Evolutionary conservation across 495 filamentous ascomycete species (phyloP).

Genomic region (Viridothelium virens): DNA sequence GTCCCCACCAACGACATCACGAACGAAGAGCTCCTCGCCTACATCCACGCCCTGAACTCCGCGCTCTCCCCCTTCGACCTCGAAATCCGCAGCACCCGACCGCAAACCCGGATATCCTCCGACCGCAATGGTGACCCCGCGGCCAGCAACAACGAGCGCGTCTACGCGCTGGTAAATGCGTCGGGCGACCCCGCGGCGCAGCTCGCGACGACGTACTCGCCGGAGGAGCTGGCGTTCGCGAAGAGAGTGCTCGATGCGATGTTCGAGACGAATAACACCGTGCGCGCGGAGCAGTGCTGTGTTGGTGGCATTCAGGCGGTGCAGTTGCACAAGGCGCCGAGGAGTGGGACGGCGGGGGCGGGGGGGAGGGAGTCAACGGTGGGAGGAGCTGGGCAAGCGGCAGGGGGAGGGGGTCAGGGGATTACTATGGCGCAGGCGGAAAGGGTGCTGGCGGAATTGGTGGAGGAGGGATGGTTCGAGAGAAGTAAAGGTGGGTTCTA

Average conservation of each 20-base stretch:
- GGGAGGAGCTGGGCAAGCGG: constrained; percentile 8
- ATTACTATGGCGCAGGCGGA: constrained; percentile 73
- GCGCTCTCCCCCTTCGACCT: constrained; percentile 73
- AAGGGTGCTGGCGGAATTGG: constrained; percentile 56
- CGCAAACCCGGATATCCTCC: constrained; percentile 32
- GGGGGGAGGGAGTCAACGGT: neutral
- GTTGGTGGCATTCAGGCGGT: constrained; percentile 69
- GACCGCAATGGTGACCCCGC: neutral
- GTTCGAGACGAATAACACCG: constrained; percentile 79
- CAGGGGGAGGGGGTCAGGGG: constrained; percentile 33
- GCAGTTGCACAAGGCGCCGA: constrained; percentile 46
- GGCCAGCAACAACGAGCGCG: constrained; percentile 22
- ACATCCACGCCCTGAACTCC: constrained; percentile 59
- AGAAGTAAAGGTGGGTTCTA: constrained; percentile 62
- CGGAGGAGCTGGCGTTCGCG: constrained; percentile 85
- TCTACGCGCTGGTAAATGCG: constrained; percentile 81
- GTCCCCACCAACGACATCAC: constrained; percentile 53
- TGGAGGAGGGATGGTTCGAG: constrained; percentile 80
- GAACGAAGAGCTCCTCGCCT: constrained; percentile 57
- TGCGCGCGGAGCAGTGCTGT: constrained; percentile 68
- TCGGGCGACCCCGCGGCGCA: constrained; percentile 76
- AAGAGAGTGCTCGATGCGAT: constrained; percentile 85
- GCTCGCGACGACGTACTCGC: constrained; percentile 67
- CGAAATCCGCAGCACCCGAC: constrained; percentile 66
- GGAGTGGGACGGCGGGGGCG: constrained; percentile 25